A percentile compares a stretch with the other conserved stretches of the same genome.
phyloP scores from a whole-genome alignment of 805 yeast genomes.

The Metschnikowia drakensbergensis region DNA sequence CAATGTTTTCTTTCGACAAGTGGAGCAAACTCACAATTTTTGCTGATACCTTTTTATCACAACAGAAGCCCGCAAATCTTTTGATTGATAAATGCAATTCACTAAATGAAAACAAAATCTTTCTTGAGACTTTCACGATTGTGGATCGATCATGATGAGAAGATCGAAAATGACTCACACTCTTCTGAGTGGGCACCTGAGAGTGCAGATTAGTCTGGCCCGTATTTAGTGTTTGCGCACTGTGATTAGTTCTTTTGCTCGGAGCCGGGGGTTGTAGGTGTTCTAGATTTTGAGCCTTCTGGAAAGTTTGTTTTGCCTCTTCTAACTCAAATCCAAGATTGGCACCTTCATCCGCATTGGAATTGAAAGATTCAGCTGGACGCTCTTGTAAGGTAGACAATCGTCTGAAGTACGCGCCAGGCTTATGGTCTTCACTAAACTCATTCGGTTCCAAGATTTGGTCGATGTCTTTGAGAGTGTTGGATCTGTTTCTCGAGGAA shows the following conservation, averaged over 20 bases:
- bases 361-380: slow-evolving; percentile 23
- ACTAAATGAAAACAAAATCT: slow-evolving; percentile 57
- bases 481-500: slow-evolving; percentile 30
- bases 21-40: slow-evolving; percentile 51
- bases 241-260: not conserved
- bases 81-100: slow-evolving; percentile 61
- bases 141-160: slow-evolving; percentile 15
- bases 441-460: slow-evolving; percentile 35
- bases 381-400: slow-evolving; percentile 60
- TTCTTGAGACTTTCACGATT: slow-evolving; percentile 50
- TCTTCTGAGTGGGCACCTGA: not conserved
- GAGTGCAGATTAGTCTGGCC: not conserved
- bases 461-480: slow-evolving; percentile 35
- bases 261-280: not conserved
- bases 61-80: slow-evolving; percentile 54
- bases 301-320: not conserved
- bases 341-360: not conserved
- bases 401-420: slow-evolving; percentile 62
- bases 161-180: not conserved
- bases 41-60: slow-evolving; percentile 50
- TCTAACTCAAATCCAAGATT: not conserved
- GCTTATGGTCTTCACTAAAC: slow-evolving; percentile 44
- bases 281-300: not conserved
- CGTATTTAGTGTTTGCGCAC: not conserved
- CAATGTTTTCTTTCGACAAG: slow-evolving; percentile 52